These are phyloP conservation scores for Triangularia verruculosa DNA, from an alignment of 2,329 filamentous ascomycete genomes.

Conservation along the genomic window DNA sequence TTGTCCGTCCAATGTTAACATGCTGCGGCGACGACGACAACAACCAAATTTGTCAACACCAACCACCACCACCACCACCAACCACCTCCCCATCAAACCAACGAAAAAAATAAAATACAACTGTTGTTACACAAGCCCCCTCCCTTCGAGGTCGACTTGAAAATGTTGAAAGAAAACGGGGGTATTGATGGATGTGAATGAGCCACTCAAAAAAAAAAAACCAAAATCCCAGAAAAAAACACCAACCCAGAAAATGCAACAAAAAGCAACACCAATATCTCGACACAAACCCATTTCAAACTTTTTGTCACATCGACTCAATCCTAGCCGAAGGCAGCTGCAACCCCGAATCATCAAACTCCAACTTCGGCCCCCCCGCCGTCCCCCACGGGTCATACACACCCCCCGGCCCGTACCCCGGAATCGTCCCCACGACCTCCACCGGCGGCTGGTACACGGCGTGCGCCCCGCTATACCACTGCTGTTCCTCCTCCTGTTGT, in stretches of 20 bases:
- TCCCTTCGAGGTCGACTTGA: background rate
- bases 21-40: background rate
- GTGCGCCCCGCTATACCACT: constrained; percentile 48
- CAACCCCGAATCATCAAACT: constrained; percentile 56
- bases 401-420: constrained; percentile 47
- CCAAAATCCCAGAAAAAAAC: background rate
- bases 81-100: background rate
- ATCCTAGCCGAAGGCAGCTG: constrained; percentile 59
- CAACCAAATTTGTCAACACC: too few species aligned
- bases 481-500: constrained; percentile 39
- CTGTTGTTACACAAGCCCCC: background rate
- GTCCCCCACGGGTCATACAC: constrained; percentile 50
- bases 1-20: too few species aligned
- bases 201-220: background rate
- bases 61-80: background rate
- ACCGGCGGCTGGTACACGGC: constrained; percentile 52
- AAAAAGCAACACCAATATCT: background rate
- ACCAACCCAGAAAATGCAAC: background rate
- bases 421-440: constrained; percentile 55
- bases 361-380: constrained; percentile 50
- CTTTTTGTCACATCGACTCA: constrained; percentile 48
- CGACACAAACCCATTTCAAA: too few species aligned
- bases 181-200: background rate
- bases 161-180: background rate
- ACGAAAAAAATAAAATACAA: background rate